Percentiles rank a stretch among this genome's conserved stretches.
Conservation (phyloP, 495 filamentous ascomycete species). For the Cercophora scortea region DNA sequence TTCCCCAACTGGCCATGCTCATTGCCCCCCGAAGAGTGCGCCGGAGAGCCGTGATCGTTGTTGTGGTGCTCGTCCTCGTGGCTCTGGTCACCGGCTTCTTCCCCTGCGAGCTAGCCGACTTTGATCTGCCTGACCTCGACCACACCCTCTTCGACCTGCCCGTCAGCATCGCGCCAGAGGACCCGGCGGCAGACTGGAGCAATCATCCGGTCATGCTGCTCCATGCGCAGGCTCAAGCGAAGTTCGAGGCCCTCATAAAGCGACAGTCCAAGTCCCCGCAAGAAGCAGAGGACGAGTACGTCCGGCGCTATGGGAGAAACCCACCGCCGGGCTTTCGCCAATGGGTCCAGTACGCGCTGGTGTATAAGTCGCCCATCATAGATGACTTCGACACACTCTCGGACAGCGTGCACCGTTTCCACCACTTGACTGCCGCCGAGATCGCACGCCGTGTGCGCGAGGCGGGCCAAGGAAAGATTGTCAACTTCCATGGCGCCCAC, state of each 20-base stretch:
- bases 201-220: too few species aligned
- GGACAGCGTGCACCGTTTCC: constrained; percentile 60
- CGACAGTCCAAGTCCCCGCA: constrained; percentile 38
- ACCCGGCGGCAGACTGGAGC: too few species aligned
- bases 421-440: constrained; percentile 42
- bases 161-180: too few species aligned
- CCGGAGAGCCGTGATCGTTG: too few species aligned
- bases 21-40: too few species aligned
- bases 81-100: too few species aligned
- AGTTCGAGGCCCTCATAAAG: constrained; percentile 29
- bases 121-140: too few species aligned
- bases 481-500: background rate
- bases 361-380: constrained; percentile 48
- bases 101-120: too few species aligned
- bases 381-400: constrained; percentile 63
- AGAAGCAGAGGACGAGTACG: constrained; percentile 43
- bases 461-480: background rate
- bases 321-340: constrained; percentile 62
- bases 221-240: too few species aligned
- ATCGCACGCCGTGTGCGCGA: background rate
- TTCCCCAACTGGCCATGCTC: too few species aligned
- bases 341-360: constrained; percentile 58
- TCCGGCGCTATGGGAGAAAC: constrained; percentile 40
- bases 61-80: too few species aligned
- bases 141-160: too few species aligned